Percentiles rank a stretch among this genome's conserved stretches.
Evolutionary conservation across 768 basidiomycete genomes (phyloP).

Genomic region (Pleurotus cornucopiae): DNA sequence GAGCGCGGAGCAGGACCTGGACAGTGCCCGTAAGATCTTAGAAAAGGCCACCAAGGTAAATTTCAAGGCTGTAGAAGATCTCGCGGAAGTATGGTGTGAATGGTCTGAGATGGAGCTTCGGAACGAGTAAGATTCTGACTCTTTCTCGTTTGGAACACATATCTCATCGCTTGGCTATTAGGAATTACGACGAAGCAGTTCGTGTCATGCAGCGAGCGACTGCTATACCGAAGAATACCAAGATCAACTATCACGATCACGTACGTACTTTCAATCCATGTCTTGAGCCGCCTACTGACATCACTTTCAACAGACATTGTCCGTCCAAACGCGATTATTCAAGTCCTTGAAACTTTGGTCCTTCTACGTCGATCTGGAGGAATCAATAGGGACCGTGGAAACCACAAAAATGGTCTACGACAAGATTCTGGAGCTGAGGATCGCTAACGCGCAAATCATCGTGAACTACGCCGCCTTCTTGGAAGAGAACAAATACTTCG

Average conservation of each 20-base stretch:
- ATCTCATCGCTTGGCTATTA: conserved; percentile 26
- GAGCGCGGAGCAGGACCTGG: conserved; percentile 76
- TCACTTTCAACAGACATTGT: conserved; percentile 50
- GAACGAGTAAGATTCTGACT: conserved; percentile 66
- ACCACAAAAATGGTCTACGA: conserved; percentile 92
- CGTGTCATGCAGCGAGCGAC: conserved; percentile 96
- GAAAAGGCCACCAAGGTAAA: conserved; percentile 91
- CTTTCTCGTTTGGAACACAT: not conserved
- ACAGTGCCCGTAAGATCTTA: conserved; percentile 85
- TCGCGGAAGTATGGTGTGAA: conserved; percentile 99
- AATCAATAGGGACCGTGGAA: conserved; percentile 92
- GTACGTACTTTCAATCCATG: conserved; percentile 35
- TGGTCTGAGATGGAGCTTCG: conserved; percentile 99
- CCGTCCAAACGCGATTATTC: conserved; percentile 88
- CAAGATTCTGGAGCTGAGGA: conserved; percentile 92
- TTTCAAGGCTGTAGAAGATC: conserved; percentile 94
- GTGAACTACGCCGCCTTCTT: conserved; percentile 96
- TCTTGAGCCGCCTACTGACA: not conserved
- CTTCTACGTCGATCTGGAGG: conserved; percentile 96
- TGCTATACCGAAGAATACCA: conserved; percentile 83
- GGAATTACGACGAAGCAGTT: conserved; percentile 95
- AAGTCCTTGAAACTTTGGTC: conserved; percentile 99
- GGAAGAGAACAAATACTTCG: conserved; percentile 97
- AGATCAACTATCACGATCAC: conserved; percentile 93
- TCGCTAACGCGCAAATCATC: conserved; percentile 97